Percentiles rank a stretch among this genome's conserved stretches.
phyloP scores from a whole-genome alignment of 192 early-diverging fungal species.

The Coemansia sp. region DNA sequence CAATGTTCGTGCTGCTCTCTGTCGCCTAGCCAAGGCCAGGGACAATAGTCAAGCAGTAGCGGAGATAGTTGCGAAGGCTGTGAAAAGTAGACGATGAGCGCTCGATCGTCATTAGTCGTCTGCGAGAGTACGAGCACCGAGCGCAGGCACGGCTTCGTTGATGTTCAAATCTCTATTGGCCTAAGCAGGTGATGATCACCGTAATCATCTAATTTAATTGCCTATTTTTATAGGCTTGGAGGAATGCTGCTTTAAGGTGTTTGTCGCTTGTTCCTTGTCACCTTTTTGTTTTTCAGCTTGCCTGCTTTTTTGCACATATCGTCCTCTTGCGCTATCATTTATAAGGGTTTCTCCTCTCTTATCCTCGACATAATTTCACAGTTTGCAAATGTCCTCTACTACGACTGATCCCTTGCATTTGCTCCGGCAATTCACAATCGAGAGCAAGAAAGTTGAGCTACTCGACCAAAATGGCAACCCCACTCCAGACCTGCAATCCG shows the following conservation, averaged over 20 bases:
- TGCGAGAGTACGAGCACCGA: no score
- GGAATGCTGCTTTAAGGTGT: no score
- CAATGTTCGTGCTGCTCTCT: not conserved
- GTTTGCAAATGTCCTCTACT: not conserved
- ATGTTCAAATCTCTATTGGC: no score
- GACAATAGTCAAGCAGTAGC: no score
- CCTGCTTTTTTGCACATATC: no score
- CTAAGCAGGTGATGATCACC: no score
- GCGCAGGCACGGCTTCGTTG: no score
- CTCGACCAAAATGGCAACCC: constrained; percentile 47
- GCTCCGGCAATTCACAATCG: constrained; percentile 63
- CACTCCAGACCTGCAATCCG: constrained; percentile 51
- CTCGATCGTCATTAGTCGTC: not conserved
- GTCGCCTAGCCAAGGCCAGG: not conserved
- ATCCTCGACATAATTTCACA: not conserved
- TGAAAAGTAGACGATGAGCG: not conserved
- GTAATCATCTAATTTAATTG: no score
- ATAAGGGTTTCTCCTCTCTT: not conserved
- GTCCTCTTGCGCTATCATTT: no score
- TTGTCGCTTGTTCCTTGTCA: no score
- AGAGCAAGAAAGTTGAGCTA: constrained; percentile 58
- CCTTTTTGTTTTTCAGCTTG: no score
- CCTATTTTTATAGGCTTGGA: no score
- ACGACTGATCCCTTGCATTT: constrained; percentile 59
- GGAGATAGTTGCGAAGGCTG: not conserved